Evolutionary conservation across 306 rosid genomes (phyloP), one percentile per base, ranked within the genome.

Genomic region (Carpinus fangiana): DNA sequence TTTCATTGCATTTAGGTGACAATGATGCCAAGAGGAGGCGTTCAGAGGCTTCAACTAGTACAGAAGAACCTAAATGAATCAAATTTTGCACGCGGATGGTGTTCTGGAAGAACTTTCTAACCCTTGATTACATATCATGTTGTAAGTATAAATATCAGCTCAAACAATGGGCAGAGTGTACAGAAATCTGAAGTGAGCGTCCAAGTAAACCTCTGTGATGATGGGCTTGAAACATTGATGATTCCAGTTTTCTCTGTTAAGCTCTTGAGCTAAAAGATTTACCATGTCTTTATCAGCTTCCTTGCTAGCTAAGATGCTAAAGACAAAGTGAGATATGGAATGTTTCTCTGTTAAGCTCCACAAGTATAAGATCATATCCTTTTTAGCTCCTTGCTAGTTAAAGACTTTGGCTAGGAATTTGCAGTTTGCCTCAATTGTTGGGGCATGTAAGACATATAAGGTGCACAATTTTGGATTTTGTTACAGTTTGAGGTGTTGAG

Each of bases 21-120:
- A 90, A 90, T 53, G 99, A 95, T 85, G 96, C 93, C 4, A 95
- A 93, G 90, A 87, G 98, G 84, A 88, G 93, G 82, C 97, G 98
- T 38, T 90, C 92, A 0, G 96, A 91, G 50, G 90, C 93, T 74
- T 91, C 92, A 8, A 88, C 91, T 72, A 86, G 90, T 72, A 53
- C 88, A 18, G 98, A 87, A 85, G 93, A 92, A 75, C 87, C 85
- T 59, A 87, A 90, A 43, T 86, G 86, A 89, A 60, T 55, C 73
- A 28, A 54, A 64, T 64, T 60, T 60, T 62, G 69, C 11, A 31
- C 45, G 43, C 17, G 43, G 2, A 45, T 23, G 21, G 57, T 46
- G 51, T 80, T 59, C 54, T 80, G 41, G 60, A 17, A 71, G 45
- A 80, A 76, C 66, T 21, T 78, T 52, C 74, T 73, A 76, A 72